Evolutionary conservation across 2,329 filamentous ascomycete species (phyloP).

Genomic region (Apiospora koreana): DNA sequence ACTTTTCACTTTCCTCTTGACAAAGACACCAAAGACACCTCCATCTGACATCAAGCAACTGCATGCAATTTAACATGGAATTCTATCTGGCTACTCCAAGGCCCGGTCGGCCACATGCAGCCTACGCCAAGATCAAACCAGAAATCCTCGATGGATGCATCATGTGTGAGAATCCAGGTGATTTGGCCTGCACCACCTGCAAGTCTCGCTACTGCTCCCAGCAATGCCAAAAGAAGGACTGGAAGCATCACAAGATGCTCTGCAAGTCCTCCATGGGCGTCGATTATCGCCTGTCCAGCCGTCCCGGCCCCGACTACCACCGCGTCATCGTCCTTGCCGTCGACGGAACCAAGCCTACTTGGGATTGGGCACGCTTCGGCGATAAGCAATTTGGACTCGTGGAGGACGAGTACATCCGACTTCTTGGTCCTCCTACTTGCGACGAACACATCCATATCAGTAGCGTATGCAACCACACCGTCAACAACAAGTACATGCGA

Average conservation of each 20-base stretch:
- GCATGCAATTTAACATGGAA: not conserved
- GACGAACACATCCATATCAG: not conserved
- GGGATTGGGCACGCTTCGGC: not conserved
- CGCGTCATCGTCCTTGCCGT: not conserved
- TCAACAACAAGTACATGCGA: not conserved
- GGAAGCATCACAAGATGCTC: not conserved
- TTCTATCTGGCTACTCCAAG: too few species aligned
- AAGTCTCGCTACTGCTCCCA: not conserved
- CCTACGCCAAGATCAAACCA: not conserved
- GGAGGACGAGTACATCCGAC: not conserved
- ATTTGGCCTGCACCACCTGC: not conserved
- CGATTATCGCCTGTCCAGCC: not conserved
- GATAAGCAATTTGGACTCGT: not conserved
- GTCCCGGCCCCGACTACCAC: not conserved
- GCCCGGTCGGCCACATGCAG: not conserved
- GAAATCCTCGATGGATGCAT: not conserved
- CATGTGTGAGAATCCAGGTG: not conserved
- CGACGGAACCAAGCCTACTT: not conserved
- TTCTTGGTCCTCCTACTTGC: not conserved
- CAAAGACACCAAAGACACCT: too few species aligned
- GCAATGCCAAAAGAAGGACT: not conserved
- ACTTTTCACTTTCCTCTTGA: too few species aligned
- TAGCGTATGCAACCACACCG: not conserved
- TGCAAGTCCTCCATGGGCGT: not conserved
- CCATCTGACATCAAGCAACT: not conserved